Evolutionary conservation across 73 alveolate species (phyloP).

Genomic region (Paramecium sonneborni): DNA sequence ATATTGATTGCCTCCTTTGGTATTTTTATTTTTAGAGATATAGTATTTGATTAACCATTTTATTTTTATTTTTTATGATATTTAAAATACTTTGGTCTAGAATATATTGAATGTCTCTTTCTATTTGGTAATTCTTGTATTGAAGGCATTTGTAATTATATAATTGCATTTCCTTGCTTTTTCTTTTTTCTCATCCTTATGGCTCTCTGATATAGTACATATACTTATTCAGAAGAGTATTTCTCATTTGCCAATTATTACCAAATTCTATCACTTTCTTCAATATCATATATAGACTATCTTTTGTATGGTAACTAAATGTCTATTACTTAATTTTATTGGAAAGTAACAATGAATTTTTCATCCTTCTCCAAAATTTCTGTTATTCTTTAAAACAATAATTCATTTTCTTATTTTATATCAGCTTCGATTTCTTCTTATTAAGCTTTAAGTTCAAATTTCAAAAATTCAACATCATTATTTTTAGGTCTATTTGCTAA

Average conservation of each 20-base stretch:
- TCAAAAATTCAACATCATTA: background rate
- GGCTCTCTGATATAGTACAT: slow-evolving; percentile 31
- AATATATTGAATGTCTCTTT: slow-evolving; percentile 15
- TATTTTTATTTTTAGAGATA: background rate
- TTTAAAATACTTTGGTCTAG: slow-evolving; percentile 20
- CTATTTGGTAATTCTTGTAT: slow-evolving; percentile 20
- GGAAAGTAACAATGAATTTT: background rate
- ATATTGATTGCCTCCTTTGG: slow-evolving; percentile 26
- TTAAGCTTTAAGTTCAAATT: background rate
- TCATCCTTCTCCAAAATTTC: background rate
- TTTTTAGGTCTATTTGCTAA: background rate
- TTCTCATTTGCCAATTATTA: slow-evolving; percentile 23
- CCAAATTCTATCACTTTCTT: slow-evolving; percentile 13
- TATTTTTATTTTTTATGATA: background rate
- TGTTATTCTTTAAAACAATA: background rate
- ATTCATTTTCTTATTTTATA: slow-evolving; percentile 37
- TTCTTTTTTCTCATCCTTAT: slow-evolving; percentile 54
- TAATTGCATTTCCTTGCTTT: background rate
- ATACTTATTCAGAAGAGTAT: background rate
- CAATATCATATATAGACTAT: slow-evolving; percentile 1
- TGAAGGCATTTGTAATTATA: background rate
- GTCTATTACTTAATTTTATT: background rate
- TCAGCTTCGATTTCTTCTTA: slow-evolving; percentile 31
- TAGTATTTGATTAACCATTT: background rate
- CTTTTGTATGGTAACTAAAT: background rate